Evolutionary conservation across 345 rosid genomes (phyloP).

Genomic region (Melaleuca alternifolia): DNA sequence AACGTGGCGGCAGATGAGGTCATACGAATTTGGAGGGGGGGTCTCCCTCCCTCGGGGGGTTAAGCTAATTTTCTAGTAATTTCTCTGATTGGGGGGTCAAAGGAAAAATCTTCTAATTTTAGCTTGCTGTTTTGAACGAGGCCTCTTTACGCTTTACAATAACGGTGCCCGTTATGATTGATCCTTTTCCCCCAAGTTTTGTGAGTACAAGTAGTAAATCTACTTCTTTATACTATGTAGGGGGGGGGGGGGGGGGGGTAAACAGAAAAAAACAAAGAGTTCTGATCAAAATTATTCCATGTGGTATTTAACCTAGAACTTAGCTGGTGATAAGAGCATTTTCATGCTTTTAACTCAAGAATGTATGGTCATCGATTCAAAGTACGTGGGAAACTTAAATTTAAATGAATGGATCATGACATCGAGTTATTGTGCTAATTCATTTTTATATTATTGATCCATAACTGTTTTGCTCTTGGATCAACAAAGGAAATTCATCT

Average conservation of each 20-base stretch:
- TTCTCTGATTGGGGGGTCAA: not conserved
- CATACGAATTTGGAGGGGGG: not conserved
- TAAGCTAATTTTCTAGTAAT: not conserved
- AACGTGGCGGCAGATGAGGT: not conserved
- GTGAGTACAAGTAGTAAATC: not conserved
- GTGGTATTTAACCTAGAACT: not conserved
- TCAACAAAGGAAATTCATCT: not conserved
- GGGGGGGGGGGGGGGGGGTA: too few species aligned
- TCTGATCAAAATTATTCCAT: not conserved
- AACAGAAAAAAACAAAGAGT: not conserved
- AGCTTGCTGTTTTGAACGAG: not conserved
- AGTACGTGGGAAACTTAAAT: not conserved
- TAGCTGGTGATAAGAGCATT: not conserved
- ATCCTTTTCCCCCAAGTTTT: not conserved
- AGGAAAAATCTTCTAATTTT: not conserved
- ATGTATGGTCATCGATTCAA: accelerated
- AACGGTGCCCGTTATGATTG: not conserved
- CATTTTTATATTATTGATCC: accelerated
- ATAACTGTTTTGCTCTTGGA: not conserved
- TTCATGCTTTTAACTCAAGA: not conserved
- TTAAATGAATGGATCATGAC: not conserved
- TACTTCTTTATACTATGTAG: not conserved
- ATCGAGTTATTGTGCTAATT: accelerated
- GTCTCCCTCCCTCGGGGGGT: not conserved
- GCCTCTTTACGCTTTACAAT: not conserved